Conservation (phyloP, 169 alveolate genomes). For the Hepatocystis sp. region DNA sequence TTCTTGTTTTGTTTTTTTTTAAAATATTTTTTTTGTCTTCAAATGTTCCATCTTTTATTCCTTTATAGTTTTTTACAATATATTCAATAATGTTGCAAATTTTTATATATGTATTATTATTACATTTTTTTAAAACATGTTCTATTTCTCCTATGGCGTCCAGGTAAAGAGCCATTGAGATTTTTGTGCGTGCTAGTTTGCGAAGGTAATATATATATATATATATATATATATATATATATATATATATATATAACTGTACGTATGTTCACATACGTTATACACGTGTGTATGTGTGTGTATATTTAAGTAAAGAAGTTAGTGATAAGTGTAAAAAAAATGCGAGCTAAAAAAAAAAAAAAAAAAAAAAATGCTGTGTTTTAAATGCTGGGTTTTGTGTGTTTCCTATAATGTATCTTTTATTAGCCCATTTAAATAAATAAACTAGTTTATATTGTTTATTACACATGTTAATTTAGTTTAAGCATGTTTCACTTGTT, state of each 20-base stretch:
- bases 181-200: too few relatives aligned
- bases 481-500: background rate
- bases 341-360: background rate
- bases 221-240: too few relatives aligned
- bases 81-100: conserved; percentile 33
- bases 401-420: too few relatives aligned
- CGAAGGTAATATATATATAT: too few relatives aligned
- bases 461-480: background rate
- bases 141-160: conserved; percentile 56
- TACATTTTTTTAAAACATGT: conserved; percentile 54
- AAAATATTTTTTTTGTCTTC: conserved; percentile 1
- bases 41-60: conserved; percentile 1
- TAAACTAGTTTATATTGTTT: background rate
- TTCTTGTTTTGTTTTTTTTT: conserved; percentile 5
- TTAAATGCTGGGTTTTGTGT: too few relatives aligned
- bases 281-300: background rate
- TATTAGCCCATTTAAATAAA: too few relatives aligned
- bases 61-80: conserved; percentile 25
- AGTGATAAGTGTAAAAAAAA: too few relatives aligned
- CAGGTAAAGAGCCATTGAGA: conserved; percentile 46
- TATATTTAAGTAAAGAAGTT: background rate
- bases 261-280: too few relatives aligned
- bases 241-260: too few relatives aligned
- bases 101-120: conserved; percentile 23
- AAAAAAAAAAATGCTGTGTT: background rate